Percentiles rank a stretch among this genome's conserved stretches.
Conservation (phyloP, 2,329 filamentous ascomycete genomes). For the Tolypocladium paradoxum region DNA sequence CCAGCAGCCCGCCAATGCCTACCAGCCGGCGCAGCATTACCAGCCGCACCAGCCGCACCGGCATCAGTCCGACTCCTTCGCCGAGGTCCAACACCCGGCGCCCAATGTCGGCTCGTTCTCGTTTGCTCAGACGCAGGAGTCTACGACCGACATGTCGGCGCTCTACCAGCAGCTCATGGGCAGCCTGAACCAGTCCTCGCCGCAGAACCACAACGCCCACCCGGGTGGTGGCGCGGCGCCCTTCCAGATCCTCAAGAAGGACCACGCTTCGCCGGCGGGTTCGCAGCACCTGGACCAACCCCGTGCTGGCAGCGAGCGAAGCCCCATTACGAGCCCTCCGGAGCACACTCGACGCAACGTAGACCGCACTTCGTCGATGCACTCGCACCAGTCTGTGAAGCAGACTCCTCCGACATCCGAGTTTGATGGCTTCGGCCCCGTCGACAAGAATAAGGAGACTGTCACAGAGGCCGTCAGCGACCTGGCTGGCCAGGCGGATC, state of each 20-base stretch:
- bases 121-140: slow-evolving; percentile 23
- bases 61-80: slow-evolving; percentile 13
- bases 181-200: slow-evolving; percentile 26
- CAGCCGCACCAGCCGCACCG: slow-evolving; percentile 11
- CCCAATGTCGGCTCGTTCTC: slow-evolving; percentile 15
- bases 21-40: slow-evolving; percentile 14
- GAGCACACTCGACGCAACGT: slow-evolving; percentile 28
- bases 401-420: slow-evolving; percentile 20
- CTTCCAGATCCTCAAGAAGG: slow-evolving; percentile 43
- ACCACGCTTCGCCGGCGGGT: slow-evolving; percentile 25
- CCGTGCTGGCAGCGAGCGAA: slow-evolving; percentile 29
- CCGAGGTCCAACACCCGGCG: slow-evolving; percentile 11
- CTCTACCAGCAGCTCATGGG: slow-evolving; percentile 28
- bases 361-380: slow-evolving; percentile 23
- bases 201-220: slow-evolving; percentile 29
- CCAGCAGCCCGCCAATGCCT: slow-evolving; percentile 14
- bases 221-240: slow-evolving; percentile 20
- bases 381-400: slow-evolving; percentile 13
- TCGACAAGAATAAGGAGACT: slow-evolving; percentile 55
- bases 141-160: slow-evolving; percentile 21
- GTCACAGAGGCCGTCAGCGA: slow-evolving; percentile 61
- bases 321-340: slow-evolving; percentile 31
- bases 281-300: slow-evolving; percentile 28
- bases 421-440: slow-evolving; percentile 15
- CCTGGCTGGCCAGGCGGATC: slow-evolving; percentile 43